phyloP scores from a whole-genome alignment of 2,329 filamentous ascomycete genomes.

The Grosmannia penicillata region DNA sequence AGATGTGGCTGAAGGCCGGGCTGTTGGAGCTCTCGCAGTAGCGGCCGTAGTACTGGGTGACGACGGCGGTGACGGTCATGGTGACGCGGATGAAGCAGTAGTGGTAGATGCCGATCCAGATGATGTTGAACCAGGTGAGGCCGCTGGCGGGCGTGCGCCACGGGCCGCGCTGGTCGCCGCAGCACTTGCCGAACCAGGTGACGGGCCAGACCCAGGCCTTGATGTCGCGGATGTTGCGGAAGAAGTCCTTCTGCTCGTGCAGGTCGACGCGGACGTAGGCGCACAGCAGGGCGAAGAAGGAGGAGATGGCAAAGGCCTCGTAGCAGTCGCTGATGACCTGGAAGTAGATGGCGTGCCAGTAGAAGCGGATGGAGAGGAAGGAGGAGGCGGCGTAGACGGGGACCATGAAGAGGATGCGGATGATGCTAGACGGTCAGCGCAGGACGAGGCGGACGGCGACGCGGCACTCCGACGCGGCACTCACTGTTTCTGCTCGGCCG shows the following conservation, averaged over 20 bases:
- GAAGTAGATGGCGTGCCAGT: constrained; percentile 68
- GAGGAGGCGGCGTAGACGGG: constrained; percentile 65
- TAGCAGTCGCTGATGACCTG: constrained; percentile 73
- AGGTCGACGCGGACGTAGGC: constrained; percentile 65
- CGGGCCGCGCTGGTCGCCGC: constrained; percentile 51
- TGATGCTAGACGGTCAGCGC: constrained; percentile 40
- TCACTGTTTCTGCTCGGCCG: constrained; percentile 43
- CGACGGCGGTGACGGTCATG: constrained; percentile 65
- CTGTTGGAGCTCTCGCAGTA: constrained; percentile 71
- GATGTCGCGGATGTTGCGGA: constrained; percentile 49
- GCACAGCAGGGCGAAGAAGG: constrained; percentile 73
- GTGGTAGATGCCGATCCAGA: constrained; percentile 73
- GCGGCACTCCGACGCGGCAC: constrained; percentile 9
- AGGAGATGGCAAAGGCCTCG: constrained; percentile 76
- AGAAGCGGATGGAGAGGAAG: constrained; percentile 59
- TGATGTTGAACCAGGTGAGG: constrained; percentile 79
- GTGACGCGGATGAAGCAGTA: constrained; percentile 70
- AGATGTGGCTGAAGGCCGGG: constrained; percentile 70
- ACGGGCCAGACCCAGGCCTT: constrained; percentile 65
- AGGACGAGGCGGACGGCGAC: too few relatives aligned
- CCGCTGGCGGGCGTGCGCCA: constrained; percentile 67
- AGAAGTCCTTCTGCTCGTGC: constrained; percentile 71
- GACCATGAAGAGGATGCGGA: constrained; percentile 79
- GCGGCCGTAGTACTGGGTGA: constrained; percentile 50
- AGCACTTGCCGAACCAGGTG: constrained; percentile 54